Evolutionary conservation across 164 flowering plant genomes (phyloP), one percentile per base, ranked within the genome.

Genomic region (Macadamia integrifolia): DNA sequence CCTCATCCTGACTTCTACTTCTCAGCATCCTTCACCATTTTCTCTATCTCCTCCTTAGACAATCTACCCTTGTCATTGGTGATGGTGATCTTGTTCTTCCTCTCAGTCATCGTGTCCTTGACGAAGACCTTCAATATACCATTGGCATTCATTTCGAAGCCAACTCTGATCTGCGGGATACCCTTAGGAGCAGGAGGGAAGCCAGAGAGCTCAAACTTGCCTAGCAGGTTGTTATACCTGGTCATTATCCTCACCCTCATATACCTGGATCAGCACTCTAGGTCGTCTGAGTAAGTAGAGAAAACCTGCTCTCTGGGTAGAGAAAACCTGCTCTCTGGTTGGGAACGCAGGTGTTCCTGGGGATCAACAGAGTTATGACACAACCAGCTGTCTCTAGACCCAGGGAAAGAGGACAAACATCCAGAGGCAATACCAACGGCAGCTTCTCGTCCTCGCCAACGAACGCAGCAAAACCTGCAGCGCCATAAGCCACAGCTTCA

Each of bases 401-500:
- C 35, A 80, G 84, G 43, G 88, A 85, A 6, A 81, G 84, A 70
- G 89, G 89, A 7, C 86, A 82, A 10, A 85, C 89, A 75, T 85
- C 90, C 67, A 86, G 68, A 17, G 83, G 81, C 63, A 86, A 64
- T 4, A 86, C 76, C 42, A 83, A 87, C 69, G 85, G 88, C 52
- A 87, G 88, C 84, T 84, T 87, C 81, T 87, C 87, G 46, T 83
- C 84, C 9, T 84, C 88, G 62, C 84, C 91, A 56, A 86, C 69
- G 65, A 88, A 85, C 0, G 88, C 86, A 65, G 90, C 93, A 62
- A 85, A 91, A 6, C 86, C 93, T 17, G 93, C 89, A 62, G 93
- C 93, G 65, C 93, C 93, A 78, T 85, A 88, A 40, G 89, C 90
- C 46, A 88, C 88, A 40, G 90, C 90, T 79, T 88, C 93, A 62